Base-by-base conservation (phyloP, 176 grass and related monocot genomes). In the Poa annua region DNA sequence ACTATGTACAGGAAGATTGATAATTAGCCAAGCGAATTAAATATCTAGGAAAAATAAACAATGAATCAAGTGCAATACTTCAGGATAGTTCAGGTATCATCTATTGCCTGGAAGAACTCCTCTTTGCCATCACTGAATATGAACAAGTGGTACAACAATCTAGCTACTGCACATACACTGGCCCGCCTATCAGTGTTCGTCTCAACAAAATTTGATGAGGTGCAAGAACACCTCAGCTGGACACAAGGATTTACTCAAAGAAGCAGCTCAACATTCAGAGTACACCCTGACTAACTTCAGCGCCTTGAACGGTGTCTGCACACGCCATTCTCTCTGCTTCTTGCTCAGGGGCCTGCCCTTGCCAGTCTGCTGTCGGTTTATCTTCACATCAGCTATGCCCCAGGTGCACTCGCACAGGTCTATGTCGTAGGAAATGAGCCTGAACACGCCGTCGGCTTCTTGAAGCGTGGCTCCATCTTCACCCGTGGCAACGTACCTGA, bases 311-410 rank as follows among this genome's bases (percentile, higher is more conserved):
- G 82, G 83, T 7, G 89, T 96, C 5, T 83, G 88, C 84, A 98
- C 24, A 12, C 83, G 82, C 96, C 93, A 99, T 59, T 99, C 96
- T 81, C 83, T 91, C 83, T 96, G 93, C 77, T 99, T 96, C 86
- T 95, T 99, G 84, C 82, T 96, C 64, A 99, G 76, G 0, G 91
- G 91, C 66, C 96, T 93, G 71, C 96, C 96, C 86, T 95, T 98
- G 25, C 96, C 91, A 2, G 87, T 71, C 77, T 92, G 87, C 51
- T 94, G 82, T 69, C 90, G 85, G 51, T 98, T 96, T 84, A 93
- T 81, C 96, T 93, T 98, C 82, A 96, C 93, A 62, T 95, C 96
- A 4, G 93, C 93, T 78, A 93, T 83, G 62, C 93, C 96, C 96
- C 96, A 96, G 79, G 44, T 89, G 84, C 96, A 98, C 66, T 90